Conservation (phyloP, 164 flowering plant genomes). For the Vitis vinifera region ASM3070453v1 NC_081815.1:77001-77500, state of each 20-base stretch:
- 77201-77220: neutral
- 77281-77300: neutral
- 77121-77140: constrained; percentile 55
- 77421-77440: neutral
- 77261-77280: neutral
- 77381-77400: neutral
- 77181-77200: constrained; percentile 41
- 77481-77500: too few species aligned
- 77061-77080: constrained; percentile 63
- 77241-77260: neutral
- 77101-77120: constrained; percentile 42
- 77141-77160: constrained; percentile 35
- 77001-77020: constrained; percentile 63
- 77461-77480: too few species aligned
- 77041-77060: constrained; percentile 45
- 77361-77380: neutral
- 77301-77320: neutral
- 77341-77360: neutral
- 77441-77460: too few species aligned
- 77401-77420: neutral
- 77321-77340: neutral
- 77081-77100: constrained; percentile 42
- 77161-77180: constrained; percentile 46
- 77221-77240: neutral
- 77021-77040: constrained; percentile 46